Evolutionary conservation across 306 rosid genomes (phyloP).

Genomic region (Dicorynia guianensis): DNA sequence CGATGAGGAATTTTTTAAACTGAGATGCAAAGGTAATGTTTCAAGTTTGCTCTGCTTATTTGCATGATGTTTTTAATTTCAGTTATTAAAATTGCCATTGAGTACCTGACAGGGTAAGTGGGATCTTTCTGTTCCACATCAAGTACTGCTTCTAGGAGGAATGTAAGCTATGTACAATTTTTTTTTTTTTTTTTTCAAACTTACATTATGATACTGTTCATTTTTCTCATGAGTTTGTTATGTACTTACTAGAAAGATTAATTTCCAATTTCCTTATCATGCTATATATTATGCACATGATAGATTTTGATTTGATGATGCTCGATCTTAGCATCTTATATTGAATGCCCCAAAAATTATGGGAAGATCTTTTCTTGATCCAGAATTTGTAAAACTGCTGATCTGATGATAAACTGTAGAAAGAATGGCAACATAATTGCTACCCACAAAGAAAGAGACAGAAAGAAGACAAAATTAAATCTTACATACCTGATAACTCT

Average conservation of each 20-base stretch:
- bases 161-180: not conserved
- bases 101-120: not conserved
- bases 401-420: too few species aligned
- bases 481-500: too few species aligned
- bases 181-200: conserved; percentile 10
- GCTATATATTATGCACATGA: not conserved
- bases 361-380: too few species aligned
- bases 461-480: too few species aligned
- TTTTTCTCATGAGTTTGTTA: not conserved
- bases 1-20: conserved; percentile 83
- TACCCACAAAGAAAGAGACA: too few species aligned
- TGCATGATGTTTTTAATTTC: not conserved
- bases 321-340: too few species aligned
- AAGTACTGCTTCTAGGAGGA: not conserved
- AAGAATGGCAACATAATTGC: too few species aligned
- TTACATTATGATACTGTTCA: not conserved
- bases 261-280: not conserved
- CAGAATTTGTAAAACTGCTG: too few species aligned
- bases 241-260: not conserved
- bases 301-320: conserved; percentile 2
- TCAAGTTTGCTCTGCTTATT: conserved; percentile 10
- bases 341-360: not conserved
- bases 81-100: conserved; percentile 1
- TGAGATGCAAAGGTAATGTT: conserved; percentile 67
- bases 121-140: not conserved